Conservation (phyloP, 108 stramenopile species). For the Pinguiococcus pyrenoidosus region DNA sequence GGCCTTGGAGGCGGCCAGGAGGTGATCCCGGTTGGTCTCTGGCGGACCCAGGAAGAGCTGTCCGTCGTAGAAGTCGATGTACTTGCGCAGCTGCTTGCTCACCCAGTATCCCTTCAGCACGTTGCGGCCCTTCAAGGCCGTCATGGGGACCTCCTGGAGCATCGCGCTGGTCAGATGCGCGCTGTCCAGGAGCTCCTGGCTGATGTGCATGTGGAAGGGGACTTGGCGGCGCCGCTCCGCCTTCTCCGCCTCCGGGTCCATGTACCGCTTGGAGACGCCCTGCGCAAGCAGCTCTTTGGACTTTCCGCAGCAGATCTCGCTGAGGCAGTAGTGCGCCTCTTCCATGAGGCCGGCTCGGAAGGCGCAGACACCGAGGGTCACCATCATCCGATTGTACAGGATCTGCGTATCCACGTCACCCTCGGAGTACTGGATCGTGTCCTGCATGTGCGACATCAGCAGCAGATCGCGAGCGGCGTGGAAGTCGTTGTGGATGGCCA, state of each 20-base stretch:
- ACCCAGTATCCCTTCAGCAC: constrained; percentile 29
- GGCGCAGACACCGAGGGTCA: constrained; percentile 83
- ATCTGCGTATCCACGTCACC: constrained; percentile 83
- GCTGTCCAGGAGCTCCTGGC: constrained; percentile 87
- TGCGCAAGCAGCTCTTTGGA: constrained; percentile 91
- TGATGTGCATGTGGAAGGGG: constrained; percentile 41
- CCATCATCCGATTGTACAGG: constrained; percentile 94
- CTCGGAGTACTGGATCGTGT: constrained; percentile 39
- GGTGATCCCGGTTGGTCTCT: constrained; percentile 89
- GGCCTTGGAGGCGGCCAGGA: constrained; percentile 76
- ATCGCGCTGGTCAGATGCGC: constrained; percentile 90
- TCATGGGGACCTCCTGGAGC: constrained; percentile 93
- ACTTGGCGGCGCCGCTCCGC: constrained; percentile 85
- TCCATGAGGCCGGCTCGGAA: constrained; percentile 82
- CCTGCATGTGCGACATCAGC: constrained; percentile 91
- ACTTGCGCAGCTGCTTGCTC: constrained; percentile 30
- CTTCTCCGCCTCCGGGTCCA: constrained; percentile 84
- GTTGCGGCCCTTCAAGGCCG: constrained; percentile 65
- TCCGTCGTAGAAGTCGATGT: constrained; percentile 72
- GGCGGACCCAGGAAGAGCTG: constrained; percentile 96
- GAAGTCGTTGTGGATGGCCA: constrained; percentile 92
- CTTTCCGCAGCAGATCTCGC: constrained; percentile 73
- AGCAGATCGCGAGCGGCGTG: constrained; percentile 85
- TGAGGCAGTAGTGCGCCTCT: constrained; percentile 85
- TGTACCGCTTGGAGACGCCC: constrained; percentile 67